Evolutionary conservation across 768 basidiomycete species (phyloP), one percentile per base, ranked within the genome.

Genomic region (Sistotremastrum suecicum): DNA sequence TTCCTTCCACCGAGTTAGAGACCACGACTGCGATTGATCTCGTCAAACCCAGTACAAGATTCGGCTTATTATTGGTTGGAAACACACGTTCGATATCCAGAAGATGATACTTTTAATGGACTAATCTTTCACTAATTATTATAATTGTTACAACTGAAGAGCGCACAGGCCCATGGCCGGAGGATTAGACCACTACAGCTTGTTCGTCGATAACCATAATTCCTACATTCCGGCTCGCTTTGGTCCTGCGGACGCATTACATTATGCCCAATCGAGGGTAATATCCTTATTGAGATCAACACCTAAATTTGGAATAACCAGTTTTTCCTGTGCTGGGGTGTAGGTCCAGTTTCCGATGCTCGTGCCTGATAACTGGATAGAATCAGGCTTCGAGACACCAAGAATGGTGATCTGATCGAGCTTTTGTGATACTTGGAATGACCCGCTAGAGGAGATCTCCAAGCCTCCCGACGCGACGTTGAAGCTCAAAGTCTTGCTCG

Each of bases 11-110:
- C 36, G 76, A 79, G 42, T 66, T 74, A 48, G 66, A 71, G 29
- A 75, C 76, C 54, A 70, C 76, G 43, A 62, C 77, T 35, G 72
- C 76, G 31, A 56, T 85, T 38, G 74, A 80, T 36, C 59, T 83
- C 33, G 80, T 77, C 20, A 83, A 81, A 51, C 75, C 83, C 11
- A 76, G 78, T 37, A 69, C 81, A 38, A 70, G 86, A 47, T 85
- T 89, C 61, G 83, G 83, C 10, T 64, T 87, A 56, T 62, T 89
- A 40, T 67, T 86, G 47, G 68, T 83, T 47, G 79, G 74, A n/a
- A 49, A 47, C 39, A 44, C 52, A 37, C 31, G 33, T 7, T 43
- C 32, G 34, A 31, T 30, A 34, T 43, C 20, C 20, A 20, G 20
- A 20, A 20, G 20, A 20, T 20, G 20, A 20, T 20, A 20, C 20